Evolutionary conservation across 1,284 basidiomycete species (phyloP), one percentile per base, ranked within the genome.

Genomic region (Ganoderma leucocontextum): DNA sequence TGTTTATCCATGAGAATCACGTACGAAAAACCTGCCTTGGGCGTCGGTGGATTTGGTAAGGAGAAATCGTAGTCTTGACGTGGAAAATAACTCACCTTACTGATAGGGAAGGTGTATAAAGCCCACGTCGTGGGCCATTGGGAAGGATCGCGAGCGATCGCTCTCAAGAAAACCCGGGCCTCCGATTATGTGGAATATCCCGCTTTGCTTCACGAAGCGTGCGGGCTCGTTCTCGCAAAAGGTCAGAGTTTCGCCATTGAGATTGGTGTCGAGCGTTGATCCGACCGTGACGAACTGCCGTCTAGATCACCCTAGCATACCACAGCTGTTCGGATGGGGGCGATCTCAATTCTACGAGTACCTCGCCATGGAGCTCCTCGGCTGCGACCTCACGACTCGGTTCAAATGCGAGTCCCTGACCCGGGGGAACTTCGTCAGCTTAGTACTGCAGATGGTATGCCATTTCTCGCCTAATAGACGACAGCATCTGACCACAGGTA

Each of bases 261-360:
- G 22, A 33, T 29, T 29, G 7, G 10, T 17, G 13, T 29, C 7
- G 9, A 13, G 10, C 39, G 13, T 39, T 39, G 39, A 39, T 39
- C 9, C 39, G 13, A 39, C 9, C 39, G 29, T 29, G 29, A 29
- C 13, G 39, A 4, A 39, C 39, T 39, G 13, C 13, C 39, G 13
- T 55, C 8, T 35, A 55, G 52, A 35, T 25, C 52, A 55, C 33
- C 33, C 33, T 12, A 29, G n/a, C 25, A 55, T 55, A 55, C 52
- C 52, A 19, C 29, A 55, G 33, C 3, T 29, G 13, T 53, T 53
- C 8, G 52, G 52, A 7, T 53, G 52, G 52, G 52, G 52, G 7
- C 12, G 25, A 33, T 55, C 52, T 13, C 52, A 55, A 9, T 55
- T 33, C 29, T 55, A 55, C 52, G 52, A 55, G 29, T 55, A 55